A percentile compares a stretch with the other conserved stretches of the same genome.
Conservation (phyloP, 257 asterid species). For the Solanum tacnaense region DNA sequence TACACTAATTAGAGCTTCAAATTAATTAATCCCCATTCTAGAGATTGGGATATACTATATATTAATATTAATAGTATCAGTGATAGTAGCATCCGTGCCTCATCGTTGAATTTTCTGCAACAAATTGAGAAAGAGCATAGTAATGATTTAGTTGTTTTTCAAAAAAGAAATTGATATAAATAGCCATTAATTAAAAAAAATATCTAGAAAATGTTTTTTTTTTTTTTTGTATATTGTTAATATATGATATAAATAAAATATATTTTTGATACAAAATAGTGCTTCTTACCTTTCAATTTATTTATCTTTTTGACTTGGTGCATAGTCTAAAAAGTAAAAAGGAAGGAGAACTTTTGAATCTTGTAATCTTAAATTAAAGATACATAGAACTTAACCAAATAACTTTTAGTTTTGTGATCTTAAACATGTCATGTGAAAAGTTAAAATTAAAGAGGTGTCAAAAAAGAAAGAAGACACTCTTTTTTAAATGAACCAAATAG, state of each 20-base stretch:
- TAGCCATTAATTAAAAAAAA: too few relatives aligned
- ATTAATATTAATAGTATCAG: background rate
- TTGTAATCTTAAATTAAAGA: background rate
- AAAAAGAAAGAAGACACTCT: too few relatives aligned
- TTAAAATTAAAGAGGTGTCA: too few relatives aligned
- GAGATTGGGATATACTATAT: background rate
- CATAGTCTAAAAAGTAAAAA: background rate
- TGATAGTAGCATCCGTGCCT: background rate
- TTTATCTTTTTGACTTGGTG: background rate
- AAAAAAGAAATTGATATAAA: background rate
- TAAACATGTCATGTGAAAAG: too few relatives aligned
- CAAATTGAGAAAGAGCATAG: background rate
- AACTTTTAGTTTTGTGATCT: too few relatives aligned
- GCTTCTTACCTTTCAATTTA: too few relatives aligned
- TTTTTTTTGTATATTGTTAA: too few relatives aligned
- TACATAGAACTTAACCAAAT: too few relatives aligned
- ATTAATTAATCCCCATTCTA: background rate
- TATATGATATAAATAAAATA: too few relatives aligned
- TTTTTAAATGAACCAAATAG: too few relatives aligned
- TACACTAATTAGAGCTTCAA: background rate
- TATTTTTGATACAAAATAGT: background rate
- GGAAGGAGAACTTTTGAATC: too few relatives aligned
- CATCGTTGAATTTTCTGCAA: background rate
- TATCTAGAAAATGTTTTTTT: background rate
- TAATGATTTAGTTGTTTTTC: background rate